phyloP scores from a whole-genome alignment of 2,329 filamentous ascomycete species.

The Fragosphaeria purpurea region DNA sequence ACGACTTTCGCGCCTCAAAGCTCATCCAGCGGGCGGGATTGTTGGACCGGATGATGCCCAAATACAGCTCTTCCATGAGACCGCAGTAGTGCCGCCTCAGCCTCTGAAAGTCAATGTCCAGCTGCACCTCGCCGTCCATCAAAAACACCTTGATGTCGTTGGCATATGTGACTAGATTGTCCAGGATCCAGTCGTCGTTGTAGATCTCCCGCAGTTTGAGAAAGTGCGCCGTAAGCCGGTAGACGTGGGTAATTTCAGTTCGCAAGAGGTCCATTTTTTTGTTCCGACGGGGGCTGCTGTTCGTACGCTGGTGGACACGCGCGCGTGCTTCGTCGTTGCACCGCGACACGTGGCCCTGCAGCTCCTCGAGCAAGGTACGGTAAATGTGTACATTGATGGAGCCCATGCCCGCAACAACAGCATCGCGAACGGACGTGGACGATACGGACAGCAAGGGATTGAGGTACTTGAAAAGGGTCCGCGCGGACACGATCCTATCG shows the following conservation, averaged over 20 bases:
- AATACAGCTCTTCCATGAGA: slow-evolving; percentile 83
- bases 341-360: slow-evolving; percentile 74
- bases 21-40: slow-evolving; percentile 93
- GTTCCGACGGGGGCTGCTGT: slow-evolving; percentile 72
- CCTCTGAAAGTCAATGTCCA: slow-evolving; percentile 89
- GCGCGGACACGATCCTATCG: slow-evolving; percentile 76
- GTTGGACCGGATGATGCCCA: slow-evolving; percentile 75
- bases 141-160: slow-evolving; percentile 90
- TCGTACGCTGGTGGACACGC: slow-evolving; percentile 75
- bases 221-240: slow-evolving; percentile 87
- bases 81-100: slow-evolving; percentile 90
- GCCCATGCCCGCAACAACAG: slow-evolving; percentile 82
- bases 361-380: slow-evolving; percentile 75
- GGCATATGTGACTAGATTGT: slow-evolving; percentile 78
- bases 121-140: slow-evolving; percentile 89
- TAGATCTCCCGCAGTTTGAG: slow-evolving; percentile 68
- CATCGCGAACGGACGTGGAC: slow-evolving; percentile 73
- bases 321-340: slow-evolving; percentile 85
- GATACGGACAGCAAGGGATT: slow-evolving; percentile 77
- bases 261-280: slow-evolving; percentile 76
- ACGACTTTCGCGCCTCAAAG: slow-evolving; percentile 90
- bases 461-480: slow-evolving; percentile 81
- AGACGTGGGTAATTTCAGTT: slow-evolving; percentile 92
- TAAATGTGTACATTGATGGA: slow-evolving; percentile 95
- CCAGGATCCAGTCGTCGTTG: slow-evolving; percentile 81